These are phyloP conservation scores for Saussurea involucrata DNA, from an alignment of 129 eudicot genomes.

Conservation along the genomic window DNA sequence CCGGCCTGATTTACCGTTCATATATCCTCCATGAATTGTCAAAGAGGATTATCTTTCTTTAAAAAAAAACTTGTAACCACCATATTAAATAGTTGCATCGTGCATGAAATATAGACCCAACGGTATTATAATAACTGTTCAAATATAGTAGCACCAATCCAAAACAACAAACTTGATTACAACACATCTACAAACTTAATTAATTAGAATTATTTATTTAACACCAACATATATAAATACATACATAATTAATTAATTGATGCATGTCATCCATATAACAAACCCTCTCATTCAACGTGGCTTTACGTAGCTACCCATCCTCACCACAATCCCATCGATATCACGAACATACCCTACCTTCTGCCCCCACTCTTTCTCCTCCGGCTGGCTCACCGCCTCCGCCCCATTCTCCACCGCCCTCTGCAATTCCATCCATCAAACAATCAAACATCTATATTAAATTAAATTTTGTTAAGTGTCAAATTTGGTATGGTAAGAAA, in stretches of 20 bases:
- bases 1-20: too few species aligned
- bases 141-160: background rate
- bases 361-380: constrained; percentile 94
- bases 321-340: constrained; percentile 74
- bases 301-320: constrained; percentile 68
- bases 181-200: background rate
- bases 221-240: background rate
- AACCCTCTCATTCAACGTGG: background rate
- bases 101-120: background rate
- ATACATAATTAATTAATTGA: too few species aligned
- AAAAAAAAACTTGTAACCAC: too few species aligned
- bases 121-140: background rate
- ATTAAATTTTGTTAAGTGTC: too few species aligned
- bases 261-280: background rate
- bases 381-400: constrained; percentile 66
- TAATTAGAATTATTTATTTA: background rate
- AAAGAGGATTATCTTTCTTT: too few species aligned
- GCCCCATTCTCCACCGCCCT: constrained; percentile 98
- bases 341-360: constrained; percentile 89
- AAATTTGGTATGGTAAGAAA: too few species aligned
- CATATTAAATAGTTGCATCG: too few species aligned
- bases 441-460: background rate
- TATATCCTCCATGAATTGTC: too few species aligned
- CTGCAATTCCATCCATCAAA: constrained; percentile 23
- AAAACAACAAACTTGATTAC: background rate